A percentile compares a stretch with the other conserved stretches of the same genome.
Evolutionary conservation across 257 asterid species (phyloP).

Genomic region (Primulina eburnea): DNA sequence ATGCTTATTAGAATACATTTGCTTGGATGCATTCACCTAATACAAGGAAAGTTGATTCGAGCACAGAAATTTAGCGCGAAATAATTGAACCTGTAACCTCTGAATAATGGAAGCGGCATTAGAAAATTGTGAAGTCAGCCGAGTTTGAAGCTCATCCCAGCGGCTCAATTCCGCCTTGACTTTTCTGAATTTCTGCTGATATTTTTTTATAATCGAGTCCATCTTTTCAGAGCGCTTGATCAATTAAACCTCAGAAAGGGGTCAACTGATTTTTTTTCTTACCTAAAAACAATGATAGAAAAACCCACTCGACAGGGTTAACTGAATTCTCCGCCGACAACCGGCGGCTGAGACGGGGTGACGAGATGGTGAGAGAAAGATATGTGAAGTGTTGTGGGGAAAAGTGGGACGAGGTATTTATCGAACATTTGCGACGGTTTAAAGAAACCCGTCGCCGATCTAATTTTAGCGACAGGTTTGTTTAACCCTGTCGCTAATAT

Average conservation of each 20-base stretch:
- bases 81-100: slow-evolving; percentile 58
- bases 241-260: background rate
- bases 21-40: background rate
- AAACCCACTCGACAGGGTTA: too few relatives aligned
- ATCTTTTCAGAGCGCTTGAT: slow-evolving; percentile 22
- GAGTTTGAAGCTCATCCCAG: slow-evolving; percentile 74
- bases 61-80: background rate
- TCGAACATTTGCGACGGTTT: too few relatives aligned
- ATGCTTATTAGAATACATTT: background rate
- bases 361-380: too few relatives aligned
- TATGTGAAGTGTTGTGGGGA: too few relatives aligned
- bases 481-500: too few relatives aligned
- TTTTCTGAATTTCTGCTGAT: slow-evolving; percentile 62
- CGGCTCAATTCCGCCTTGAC: slow-evolving; percentile 56
- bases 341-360: too few relatives aligned
- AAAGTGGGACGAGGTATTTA: too few relatives aligned
- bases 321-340: too few relatives aligned
- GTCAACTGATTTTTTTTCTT: too few relatives aligned
- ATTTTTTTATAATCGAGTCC: slow-evolving; percentile 62
- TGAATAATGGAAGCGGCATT: slow-evolving; percentile 66
- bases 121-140: slow-evolving; percentile 53
- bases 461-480: too few relatives aligned
- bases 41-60: background rate
- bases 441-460: too few relatives aligned
- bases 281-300: too few relatives aligned